These are phyloP conservation scores for Mycosphaerella arachidis DNA, from an alignment of 2,329 filamentous ascomycete species.

Conservation along the genomic window DNA sequence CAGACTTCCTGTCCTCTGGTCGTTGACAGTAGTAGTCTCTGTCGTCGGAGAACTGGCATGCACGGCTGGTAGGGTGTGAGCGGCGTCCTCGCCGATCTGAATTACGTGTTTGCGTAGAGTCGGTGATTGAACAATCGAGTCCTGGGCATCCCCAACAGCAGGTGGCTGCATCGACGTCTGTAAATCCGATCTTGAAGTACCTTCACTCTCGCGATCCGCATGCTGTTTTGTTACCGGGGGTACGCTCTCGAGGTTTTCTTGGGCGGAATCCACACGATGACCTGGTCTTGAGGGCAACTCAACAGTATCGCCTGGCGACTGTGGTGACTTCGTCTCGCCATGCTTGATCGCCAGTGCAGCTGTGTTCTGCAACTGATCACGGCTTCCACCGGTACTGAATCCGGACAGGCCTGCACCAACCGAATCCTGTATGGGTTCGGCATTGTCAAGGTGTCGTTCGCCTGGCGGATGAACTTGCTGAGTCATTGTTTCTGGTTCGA, in stretches of 20 bases:
- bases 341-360: conserved; percentile 17
- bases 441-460: not conserved
- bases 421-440: not conserved
- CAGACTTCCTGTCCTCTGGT: conserved; percentile 25
- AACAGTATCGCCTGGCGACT: conserved; percentile 4
- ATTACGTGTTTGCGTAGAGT: conserved; percentile 22
- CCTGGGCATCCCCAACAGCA: conserved; percentile 4
- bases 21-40: conserved; percentile 15
- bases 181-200: conserved; percentile 4
- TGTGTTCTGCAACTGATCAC: conserved; percentile 6
- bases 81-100: conserved; percentile 10
- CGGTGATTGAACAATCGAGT: conserved; percentile 22
- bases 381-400: not conserved
- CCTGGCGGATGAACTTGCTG: not conserved
- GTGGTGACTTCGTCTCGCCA: conserved; percentile 4
- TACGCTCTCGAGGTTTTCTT: conserved; percentile 14
- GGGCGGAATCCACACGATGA: conserved; percentile 20
- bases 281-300: conserved; percentile 8
- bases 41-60: conserved; percentile 19
- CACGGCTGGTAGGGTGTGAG: conserved; percentile 26
- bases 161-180: not conserved
- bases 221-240: conserved; percentile 14
- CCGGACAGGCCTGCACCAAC: not conserved
- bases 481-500: not conserved
- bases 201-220: not conserved